Evolutionary conservation across 129 eudicot species (phyloP).

Genomic region (Artemisia argyi): DNA sequence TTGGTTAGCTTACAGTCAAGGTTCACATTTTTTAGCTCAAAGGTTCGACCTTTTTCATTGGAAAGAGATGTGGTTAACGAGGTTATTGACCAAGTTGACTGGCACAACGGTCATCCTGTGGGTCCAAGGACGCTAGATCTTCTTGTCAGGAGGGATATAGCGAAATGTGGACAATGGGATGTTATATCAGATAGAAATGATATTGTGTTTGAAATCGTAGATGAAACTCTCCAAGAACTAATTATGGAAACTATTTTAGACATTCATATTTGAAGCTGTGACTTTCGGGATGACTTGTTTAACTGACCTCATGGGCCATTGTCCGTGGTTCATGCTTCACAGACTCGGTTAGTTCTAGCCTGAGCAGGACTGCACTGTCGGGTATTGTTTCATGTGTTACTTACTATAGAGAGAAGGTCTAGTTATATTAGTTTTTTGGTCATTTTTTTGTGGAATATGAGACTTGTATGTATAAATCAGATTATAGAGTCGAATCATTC

Average conservation of each 20-base stretch:
- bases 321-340: conserved; percentile 15
- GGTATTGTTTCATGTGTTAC: conserved; percentile 18
- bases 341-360: not conserved
- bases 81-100: conserved; percentile 52
- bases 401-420: conserved; percentile 22
- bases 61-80: conserved; percentile 46
- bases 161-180: conserved; percentile 51
- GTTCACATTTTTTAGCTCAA: conserved; percentile 29
- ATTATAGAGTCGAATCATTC: conserved; percentile 17
- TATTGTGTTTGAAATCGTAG: conserved; percentile 46
- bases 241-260: conserved; percentile 38
- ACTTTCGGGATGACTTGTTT: conserved; percentile 22
- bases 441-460: conserved; percentile 25
- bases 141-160: conserved; percentile 44
- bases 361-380: not conserved
- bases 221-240: conserved; percentile 43
- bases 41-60: conserved; percentile 26
- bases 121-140: conserved; percentile 47
- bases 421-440: conserved; percentile 24
- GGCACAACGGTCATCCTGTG: conserved; percentile 40
- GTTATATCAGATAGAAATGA: conserved; percentile 36
- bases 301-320: conserved; percentile 12
- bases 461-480: conserved; percentile 21
- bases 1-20: conserved; percentile 32
- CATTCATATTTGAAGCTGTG: conserved; percentile 20